Conservation (phyloP, 2,329 filamentous ascomycete species). For the Bipolaris cookei region DNA sequence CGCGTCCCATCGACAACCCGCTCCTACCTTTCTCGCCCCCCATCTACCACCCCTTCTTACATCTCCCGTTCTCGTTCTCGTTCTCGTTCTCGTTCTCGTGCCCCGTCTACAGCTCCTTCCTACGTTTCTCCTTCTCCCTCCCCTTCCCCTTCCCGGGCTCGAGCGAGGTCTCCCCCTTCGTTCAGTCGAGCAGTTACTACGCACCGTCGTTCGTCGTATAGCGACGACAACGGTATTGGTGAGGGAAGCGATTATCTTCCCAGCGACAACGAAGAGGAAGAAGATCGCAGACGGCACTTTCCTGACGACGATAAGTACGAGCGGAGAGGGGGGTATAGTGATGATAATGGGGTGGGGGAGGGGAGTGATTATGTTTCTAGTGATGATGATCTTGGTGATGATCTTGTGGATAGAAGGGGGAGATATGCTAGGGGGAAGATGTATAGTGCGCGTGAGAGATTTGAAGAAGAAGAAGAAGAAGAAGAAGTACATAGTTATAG, state of each 20-base stretch:
- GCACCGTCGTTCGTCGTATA: background rate
- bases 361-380: background rate
- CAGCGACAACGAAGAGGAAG: slow-evolving; percentile 4
- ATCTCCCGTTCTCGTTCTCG: background rate
- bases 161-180: too few species aligned
- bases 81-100: background rate
- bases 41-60: background rate
- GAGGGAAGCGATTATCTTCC: slow-evolving; percentile 5
- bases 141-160: too few species aligned
- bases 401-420: too few species aligned
- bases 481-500: too few species aligned
- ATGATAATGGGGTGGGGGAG: background rate
- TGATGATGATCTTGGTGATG: background rate
- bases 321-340: background rate
- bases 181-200: background rate
- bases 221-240: background rate
- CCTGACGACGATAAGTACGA: background rate
- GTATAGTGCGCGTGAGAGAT: too few species aligned
- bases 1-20: slow-evolving; percentile 1
- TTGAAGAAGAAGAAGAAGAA: too few species aligned
- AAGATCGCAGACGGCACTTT: background rate
- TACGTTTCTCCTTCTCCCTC: background rate
- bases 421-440: too few species aligned
- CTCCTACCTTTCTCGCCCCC: background rate
- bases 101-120: background rate